Base-by-base conservation (phyloP, 305 asterid genomes). In the Nicotiana rustica region DNA sequence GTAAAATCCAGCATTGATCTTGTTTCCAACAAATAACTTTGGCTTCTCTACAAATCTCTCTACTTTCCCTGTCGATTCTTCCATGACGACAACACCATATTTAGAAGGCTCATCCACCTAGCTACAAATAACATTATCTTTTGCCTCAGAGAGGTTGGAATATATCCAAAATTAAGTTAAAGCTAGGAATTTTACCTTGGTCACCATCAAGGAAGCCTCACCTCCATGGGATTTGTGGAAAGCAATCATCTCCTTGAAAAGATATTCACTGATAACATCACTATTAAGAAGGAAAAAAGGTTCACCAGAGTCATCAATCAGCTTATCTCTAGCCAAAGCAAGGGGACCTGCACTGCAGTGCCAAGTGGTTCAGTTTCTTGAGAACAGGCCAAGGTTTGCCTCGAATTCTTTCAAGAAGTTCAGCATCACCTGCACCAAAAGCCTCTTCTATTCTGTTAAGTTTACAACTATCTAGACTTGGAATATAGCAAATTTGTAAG, bases 361-460 rank as follows among this genome's bases (percentile, higher is more conserved):
- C 88, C 88, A 44, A 85, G 86, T 56, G 88, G 88, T 80, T 85
- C 88, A 73, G 84, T 85, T 85, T 85, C 88, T 59, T 85, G 88
- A 21, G 88, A 83, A 67, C 88, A 85, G 25, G 65, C 77, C 88
- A 79, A 85, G 85, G 77, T 77, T 85, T 65, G 77, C 66, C 79
- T 85, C 85, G 31, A 79, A 85, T 10, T 85, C 87, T 62, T 85
- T 85, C 64, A 83, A 59, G 68, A 80, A 82, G 67, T 76, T 81
- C 66, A 79, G 75, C 86, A 85, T 83, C 47, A 56, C 82, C 88
- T 85, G 68, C 81, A 81, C 21, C 71, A 21, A 76, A 44, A 67
- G 49, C 62, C 18, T 38, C 60, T 21, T 9, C 14, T 10, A 5
- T 80, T 15, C 41, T 31, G 10, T 19, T 14, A 12, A 5, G 49